These are phyloP conservation scores for Cercospora beticola DNA, from an alignment of 2,329 filamentous ascomycete species.

Conservation along the genomic window DNA sequence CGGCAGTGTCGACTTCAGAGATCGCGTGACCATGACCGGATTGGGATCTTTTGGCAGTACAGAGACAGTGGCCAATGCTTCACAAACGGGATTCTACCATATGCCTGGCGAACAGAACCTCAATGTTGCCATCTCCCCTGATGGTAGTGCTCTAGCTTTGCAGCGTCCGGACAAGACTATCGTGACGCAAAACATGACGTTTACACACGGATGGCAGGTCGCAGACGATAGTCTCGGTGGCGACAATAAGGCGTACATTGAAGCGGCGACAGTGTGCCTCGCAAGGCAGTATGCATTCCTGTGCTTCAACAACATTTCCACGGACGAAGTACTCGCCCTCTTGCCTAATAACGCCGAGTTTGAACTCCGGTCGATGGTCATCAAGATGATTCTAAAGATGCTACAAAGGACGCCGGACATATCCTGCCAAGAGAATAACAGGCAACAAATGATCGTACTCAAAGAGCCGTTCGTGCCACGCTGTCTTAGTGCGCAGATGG, in stretches of 20 bases:
- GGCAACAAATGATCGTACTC: slow-evolving; percentile 60
- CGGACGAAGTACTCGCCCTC: slow-evolving; percentile 51
- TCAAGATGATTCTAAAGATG: slow-evolving; percentile 63
- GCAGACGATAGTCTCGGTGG: slow-evolving; percentile 30
- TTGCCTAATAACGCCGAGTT: slow-evolving; percentile 47
- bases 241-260: slow-evolving; percentile 30
- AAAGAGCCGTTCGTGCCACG: slow-evolving; percentile 71
- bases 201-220: slow-evolving; percentile 34
- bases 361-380: slow-evolving; percentile 64
- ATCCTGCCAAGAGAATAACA: slow-evolving; percentile 63
- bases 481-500: slow-evolving; percentile 74
- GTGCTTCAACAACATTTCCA: slow-evolving; percentile 47
- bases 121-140: slow-evolving; percentile 50
- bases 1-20: slow-evolving; percentile 76
- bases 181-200: slow-evolving; percentile 33
- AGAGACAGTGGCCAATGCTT: slow-evolving; percentile 65
- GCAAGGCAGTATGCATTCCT: slow-evolving; percentile 37
- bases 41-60: slow-evolving; percentile 61
- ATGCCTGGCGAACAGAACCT: slow-evolving; percentile 57
- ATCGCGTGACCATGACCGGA: slow-evolving; percentile 69
- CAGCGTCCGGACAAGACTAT: slow-evolving; percentile 47
- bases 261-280: slow-evolving; percentile 37
- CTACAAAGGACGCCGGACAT: slow-evolving; percentile 78
- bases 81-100: slow-evolving; percentile 77
- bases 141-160: slow-evolving; percentile 48